phyloP scores from a whole-genome alignment of 371 early-diverging fungal genomes.

The Mucor lusitanicus region DNA sequence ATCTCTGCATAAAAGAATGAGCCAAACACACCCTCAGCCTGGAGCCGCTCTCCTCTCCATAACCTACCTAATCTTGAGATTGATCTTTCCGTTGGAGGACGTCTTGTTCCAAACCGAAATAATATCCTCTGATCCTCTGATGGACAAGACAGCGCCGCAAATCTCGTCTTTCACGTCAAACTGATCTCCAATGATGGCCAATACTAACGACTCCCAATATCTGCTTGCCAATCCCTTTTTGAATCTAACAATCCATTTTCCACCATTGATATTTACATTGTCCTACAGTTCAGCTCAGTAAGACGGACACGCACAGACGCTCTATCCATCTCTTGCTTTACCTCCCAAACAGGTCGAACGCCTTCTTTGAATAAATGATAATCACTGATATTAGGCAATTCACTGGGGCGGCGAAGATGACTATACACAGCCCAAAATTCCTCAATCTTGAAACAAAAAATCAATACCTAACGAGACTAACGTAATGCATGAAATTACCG shows the following conservation, averaged over 20 bases:
- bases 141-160: constrained; percentile 95
- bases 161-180: constrained; percentile 90
- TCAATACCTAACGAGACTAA: constrained; percentile 69
- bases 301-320: neutral
- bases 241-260: constrained; percentile 97
- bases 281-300: constrained; percentile 52
- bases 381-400: constrained; percentile 90
- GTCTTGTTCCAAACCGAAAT: constrained; percentile 94
- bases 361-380: constrained; percentile 95
- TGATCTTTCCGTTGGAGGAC: constrained; percentile 81
- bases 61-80: constrained; percentile 74
- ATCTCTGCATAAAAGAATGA: constrained; percentile 57
- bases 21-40: neutral
- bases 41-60: too few relatives aligned
- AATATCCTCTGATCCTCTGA: constrained; percentile 92
- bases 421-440: constrained; percentile 94
- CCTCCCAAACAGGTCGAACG: constrained; percentile 98
- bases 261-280: constrained; percentile 88
- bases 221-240: constrained; percentile 93
- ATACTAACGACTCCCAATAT: constrained; percentile 91
- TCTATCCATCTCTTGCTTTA: constrained; percentile 13
- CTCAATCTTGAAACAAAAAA: constrained; percentile 41
- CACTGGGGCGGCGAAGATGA: constrained; percentile 83
- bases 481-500: constrained; percentile 46
- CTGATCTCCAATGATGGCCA: constrained; percentile 92